phyloP scores from a whole-genome alignment of 1,284 basidiomycete species.

The Phylloboletellus chloephorus region DNA sequence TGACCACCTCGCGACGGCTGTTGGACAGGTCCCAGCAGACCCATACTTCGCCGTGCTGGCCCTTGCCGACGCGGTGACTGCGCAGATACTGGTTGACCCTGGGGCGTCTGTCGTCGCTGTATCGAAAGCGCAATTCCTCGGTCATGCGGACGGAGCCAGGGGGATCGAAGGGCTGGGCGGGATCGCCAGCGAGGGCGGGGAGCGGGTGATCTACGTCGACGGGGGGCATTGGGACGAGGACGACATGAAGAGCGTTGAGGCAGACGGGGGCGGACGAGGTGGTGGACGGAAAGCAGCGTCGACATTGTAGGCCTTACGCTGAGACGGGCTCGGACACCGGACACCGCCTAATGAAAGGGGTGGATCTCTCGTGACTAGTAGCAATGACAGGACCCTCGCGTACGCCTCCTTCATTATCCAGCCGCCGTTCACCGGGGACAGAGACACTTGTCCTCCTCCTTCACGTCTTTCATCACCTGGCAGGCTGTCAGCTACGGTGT shows the following conservation, averaged over 20 bases:
- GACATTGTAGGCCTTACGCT: constrained; percentile 10
- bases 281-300: constrained; percentile 17
- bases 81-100: constrained; percentile 82
- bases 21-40: constrained; percentile 57
- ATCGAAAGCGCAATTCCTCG: constrained; percentile 39
- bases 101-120: constrained; percentile 34
- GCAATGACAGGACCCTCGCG: constrained; percentile 15
- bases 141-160: constrained; percentile 58
- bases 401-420: constrained; percentile 10
- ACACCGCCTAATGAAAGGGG: constrained; percentile 26
- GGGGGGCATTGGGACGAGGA: constrained; percentile 23
- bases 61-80: constrained; percentile 63
- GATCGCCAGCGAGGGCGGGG: constrained; percentile 20
- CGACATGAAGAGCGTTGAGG: constrained; percentile 25
- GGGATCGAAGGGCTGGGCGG: constrained; percentile 39
- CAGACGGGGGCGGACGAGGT: constrained; percentile 11
- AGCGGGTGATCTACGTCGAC: constrained; percentile 23
- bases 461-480: constrained; percentile 56
- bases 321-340: constrained; percentile 20
- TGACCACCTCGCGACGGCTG: constrained; percentile 37
- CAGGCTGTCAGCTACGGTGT: constrained; percentile 16
- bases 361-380: constrained; percentile 19
- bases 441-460: constrained; percentile 62
- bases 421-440: constrained; percentile 45
- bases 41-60: constrained; percentile 80